These are phyloP conservation scores for Tolypocladium nubicola DNA, from an alignment of 2,329 filamentous ascomycete genomes.

Conservation along the genomic window DNA sequence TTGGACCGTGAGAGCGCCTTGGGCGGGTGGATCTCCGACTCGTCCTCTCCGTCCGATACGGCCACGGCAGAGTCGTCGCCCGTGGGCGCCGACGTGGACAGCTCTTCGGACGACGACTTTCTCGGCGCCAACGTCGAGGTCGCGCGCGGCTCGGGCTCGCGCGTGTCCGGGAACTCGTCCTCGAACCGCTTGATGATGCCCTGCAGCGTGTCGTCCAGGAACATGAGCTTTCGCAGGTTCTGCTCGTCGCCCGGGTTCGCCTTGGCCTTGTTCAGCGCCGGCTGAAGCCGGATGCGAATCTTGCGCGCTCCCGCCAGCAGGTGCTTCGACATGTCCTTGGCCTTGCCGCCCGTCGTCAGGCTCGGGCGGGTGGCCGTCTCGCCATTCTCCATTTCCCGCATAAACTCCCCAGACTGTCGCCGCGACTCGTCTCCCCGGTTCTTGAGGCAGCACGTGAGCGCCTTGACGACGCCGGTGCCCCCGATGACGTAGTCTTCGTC, in stretches of 20 bases:
- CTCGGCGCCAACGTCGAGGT: constrained; percentile 2
- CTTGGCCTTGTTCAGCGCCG: constrained; percentile 66
- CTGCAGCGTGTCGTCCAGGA: constrained; percentile 79
- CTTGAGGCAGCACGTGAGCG: constrained; percentile 78
- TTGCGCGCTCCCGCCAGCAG: constrained; percentile 79
- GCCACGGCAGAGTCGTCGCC: constrained; percentile 23
- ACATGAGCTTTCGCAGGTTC: constrained; percentile 72
- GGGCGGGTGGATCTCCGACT: constrained; percentile 30
- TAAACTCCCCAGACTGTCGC: constrained; percentile 39
- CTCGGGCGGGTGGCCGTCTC: constrained; percentile 30
- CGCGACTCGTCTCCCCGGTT: constrained; percentile 59
- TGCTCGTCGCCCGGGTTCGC: constrained; percentile 59
- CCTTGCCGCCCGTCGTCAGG: constrained; percentile 43
- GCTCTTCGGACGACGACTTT: constrained; percentile 8
- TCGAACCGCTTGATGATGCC: constrained; percentile 94
- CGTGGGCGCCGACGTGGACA: constrained; percentile 12
- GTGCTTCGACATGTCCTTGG: constrained; percentile 89
- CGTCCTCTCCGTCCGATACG: constrained; percentile 38
- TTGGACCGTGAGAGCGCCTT: constrained; percentile 37
- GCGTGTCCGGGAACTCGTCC: constrained; percentile 88
- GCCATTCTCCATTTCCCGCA: constrained; percentile 41
- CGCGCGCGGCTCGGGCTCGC: constrained; percentile 22
- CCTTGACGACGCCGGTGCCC: constrained; percentile 90
- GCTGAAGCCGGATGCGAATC: constrained; percentile 73
- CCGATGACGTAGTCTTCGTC: constrained; percentile 95